Base-by-base conservation (phyloP, 331 rosid genomes). In the Rhamnella rubrinervis region DNA sequence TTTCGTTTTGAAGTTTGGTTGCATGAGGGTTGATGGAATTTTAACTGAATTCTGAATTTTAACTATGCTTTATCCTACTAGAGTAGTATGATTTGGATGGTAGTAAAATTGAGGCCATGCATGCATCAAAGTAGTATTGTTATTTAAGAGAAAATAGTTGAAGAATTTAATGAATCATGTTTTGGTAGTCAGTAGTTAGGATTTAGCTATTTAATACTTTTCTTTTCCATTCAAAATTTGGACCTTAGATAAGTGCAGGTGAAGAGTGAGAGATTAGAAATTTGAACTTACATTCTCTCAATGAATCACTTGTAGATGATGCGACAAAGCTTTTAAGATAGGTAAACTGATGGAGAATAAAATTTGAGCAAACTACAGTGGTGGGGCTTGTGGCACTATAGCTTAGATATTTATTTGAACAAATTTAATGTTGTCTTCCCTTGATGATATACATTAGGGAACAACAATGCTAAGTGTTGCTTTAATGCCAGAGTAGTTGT, bases 101-200 rank as follows among this genome's bases (percentile, higher is more conserved):
- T 66, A 19, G 21, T 41, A 31, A 28, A 14, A 57, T 21, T 65
- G 61, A 15, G 19, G 52, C 28, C 23, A 10, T 12, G 35, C 18
- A 6, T 12, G 35, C 41, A 49, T 41, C 19, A 16, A 10, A 18
- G 19, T 60, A 50, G 39, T 14, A 3, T 59, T 28, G 39, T n/a
- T 46, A 18, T 17, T n/a, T 11, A 19, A 13, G 26, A 41, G 28
- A 20, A 44, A 72, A 14, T 40, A 6, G 41, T 15, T n/a, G n/a
- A 16, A 28, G 55, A 13, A 16, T 55, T 57, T 9, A 55, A 64
- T 63, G 57, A 50, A 44, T 64, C 51, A 2, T 64, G 64, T 72
- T 35, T 8, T 26, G 4, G 19, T 6, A 68, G 7, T 38, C 10
- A 9, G 7, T 62, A 35, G 19, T 25, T 55, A 39, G 47, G 35